Base-by-base conservation (phyloP, 345 rosid genomes). In the Hibiscus mutabilis region DNA sequence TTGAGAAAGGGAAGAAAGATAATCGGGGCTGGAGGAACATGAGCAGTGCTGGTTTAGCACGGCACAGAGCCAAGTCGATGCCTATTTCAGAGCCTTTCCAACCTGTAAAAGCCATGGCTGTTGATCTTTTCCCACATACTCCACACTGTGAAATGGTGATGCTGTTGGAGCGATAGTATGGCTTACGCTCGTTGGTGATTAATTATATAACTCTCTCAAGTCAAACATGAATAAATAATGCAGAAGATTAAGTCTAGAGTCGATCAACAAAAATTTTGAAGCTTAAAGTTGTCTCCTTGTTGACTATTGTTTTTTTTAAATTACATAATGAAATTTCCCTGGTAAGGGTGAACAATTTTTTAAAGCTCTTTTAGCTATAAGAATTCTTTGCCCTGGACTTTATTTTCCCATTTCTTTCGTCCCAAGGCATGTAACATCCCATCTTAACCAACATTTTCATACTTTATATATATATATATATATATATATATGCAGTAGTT, bases 31-130 rank as follows among this genome's bases (percentile, higher is more conserved):
- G 87, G 86, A 89, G 93, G 85, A 88, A 82, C 70, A 79, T 90
- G 88, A 83, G 98, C 68, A 86, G 82, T 37, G 88, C 96, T 0
- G 96, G 91, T 61, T 85, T 89, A 80, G 99, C 99, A 6, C 79
- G 99, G 72, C 92, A 81, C 63, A 86, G 94, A 78, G 86, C 88
- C 58, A 90, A 95, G 84, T 86, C 91, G 3, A 90, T 92, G 99
- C 99, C 97, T 21, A 63, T 79, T 60, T 95, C 98, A 2, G 96
- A 89, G 85, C 91, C 94, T 46, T 95, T 92, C 75, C 85, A 40
- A 60, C 99, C 99, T 8, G 90, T 95, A 10, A 95, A 89, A 78
- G 97, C 98, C 70, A 92, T 86, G 98, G 96, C 92, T n/a, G 93
- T 92, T 12, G 98, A 95, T 79, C 93, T 92, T 64, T 95, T 95